Evolutionary conservation across 2,329 filamentous ascomycete genomes (phyloP).

Genomic region (Aspergillus viridinutans): DNA sequence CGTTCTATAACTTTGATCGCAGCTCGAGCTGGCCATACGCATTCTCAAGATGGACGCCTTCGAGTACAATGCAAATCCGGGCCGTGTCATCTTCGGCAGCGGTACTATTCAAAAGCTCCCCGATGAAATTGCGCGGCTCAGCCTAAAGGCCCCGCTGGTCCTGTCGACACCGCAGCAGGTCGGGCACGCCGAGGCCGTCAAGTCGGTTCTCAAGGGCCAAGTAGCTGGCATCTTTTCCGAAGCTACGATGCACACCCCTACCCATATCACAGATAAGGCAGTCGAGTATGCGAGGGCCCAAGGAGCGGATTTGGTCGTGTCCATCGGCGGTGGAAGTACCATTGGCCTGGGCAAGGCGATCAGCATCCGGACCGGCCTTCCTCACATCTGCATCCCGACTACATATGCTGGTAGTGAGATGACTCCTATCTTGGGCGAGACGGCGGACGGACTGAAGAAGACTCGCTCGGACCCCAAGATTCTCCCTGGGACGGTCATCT

Average conservation of each 20-base stretch:
- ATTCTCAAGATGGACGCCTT: conserved; percentile 48
- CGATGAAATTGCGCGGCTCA: conserved; percentile 42
- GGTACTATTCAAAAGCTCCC: conserved; percentile 50
- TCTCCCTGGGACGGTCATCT: conserved; percentile 58
- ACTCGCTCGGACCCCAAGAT: conserved; percentile 57
- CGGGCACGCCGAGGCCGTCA: conserved; percentile 44
- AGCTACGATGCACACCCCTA: conserved; percentile 62
- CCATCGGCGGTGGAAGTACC: conserved; percentile 60
- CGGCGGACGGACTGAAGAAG: conserved; percentile 54
- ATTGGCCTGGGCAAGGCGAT: conserved; percentile 60
- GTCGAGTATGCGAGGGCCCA: conserved; percentile 44
- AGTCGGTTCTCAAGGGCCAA: conserved; percentile 42
- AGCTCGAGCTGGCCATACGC: neutral
- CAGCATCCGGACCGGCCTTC: conserved; percentile 49
- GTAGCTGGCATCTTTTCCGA: conserved; percentile 52
- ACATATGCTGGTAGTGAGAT: conserved; percentile 62
- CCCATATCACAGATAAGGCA: conserved; percentile 54
- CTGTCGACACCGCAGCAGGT: conserved; percentile 55
- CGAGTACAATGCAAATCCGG: conserved; percentile 53
- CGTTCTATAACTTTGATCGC: neutral
- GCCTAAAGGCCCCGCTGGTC: conserved; percentile 49
- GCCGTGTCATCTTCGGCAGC: conserved; percentile 54
- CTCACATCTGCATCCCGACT: conserved; percentile 59
- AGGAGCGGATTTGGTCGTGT: conserved; percentile 54
- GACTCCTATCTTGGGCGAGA: conserved; percentile 63